Evolutionary conservation across 1,139 yeast genomes (phyloP), one percentile per base, ranked within the genome.

Genomic region (Pichia sp.): DNA sequence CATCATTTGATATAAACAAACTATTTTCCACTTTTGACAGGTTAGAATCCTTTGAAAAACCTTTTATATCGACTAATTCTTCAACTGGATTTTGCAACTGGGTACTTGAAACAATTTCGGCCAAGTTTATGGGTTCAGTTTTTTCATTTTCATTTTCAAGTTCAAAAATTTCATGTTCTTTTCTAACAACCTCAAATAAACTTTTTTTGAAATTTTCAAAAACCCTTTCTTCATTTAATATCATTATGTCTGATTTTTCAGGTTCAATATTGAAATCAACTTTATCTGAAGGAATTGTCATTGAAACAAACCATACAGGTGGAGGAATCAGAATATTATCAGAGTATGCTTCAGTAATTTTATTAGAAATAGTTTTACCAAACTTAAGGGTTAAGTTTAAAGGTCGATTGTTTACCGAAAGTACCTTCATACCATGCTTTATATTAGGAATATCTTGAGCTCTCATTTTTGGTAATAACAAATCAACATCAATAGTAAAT

Each of bases 201-300:
- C 27, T 10, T 9, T 29, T 23, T 4, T 32, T 31, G 15, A 44
- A 41, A 3, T 7, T 3, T 3, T 16, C 24, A 15, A 41, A 20
- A 13, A 42, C 3, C 15, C 23, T 22, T 37, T 43, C 54, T 22
- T 51, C 49, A 28, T 57, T 53, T n/a, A 45, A 45, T 3, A 69
- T 45, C 33, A 66, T 37, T 4, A 69, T 55, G 48, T 69, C 72
- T 36, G 67, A 64, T 43, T 71, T 71, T 36, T 60, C 64, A 2
- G 76, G 75, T 45, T 71, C 76, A 21, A 71, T 57, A 45, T 70
- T 70, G 1, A 66, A 54, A 54, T 69, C 74, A 7, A 65, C 48
- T 25, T 49, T 47, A 3, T 39, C 31, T 1, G 52, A 16, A 1
- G 62, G 57, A 1, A 57, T 33, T 1, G 13, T 13, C 1, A 65